Percentiles rank a stretch among this genome's conserved stretches.
phyloP scores from a whole-genome alignment of 345 rosid species.

The Litchi chinensis region DNA sequence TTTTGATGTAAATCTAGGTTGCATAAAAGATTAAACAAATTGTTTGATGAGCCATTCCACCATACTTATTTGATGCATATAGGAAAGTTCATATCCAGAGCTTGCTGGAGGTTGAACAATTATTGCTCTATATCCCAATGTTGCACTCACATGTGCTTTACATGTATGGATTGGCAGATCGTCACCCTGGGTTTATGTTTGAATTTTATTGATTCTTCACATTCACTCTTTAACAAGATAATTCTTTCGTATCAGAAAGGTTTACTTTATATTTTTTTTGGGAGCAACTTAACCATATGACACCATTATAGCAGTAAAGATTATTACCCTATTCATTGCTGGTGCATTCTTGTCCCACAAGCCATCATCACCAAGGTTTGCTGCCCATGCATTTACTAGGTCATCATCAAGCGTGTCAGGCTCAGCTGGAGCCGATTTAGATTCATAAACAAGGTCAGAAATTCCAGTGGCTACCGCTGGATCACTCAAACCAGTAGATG shows the following conservation, averaged over 20 bases:
- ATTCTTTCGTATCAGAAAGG: not conserved
- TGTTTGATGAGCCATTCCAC: not conserved
- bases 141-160: not conserved
- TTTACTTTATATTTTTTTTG: not conserved
- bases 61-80: not conserved
- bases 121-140: not conserved
- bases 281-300: not conserved
- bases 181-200: not conserved
- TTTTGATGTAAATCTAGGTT: not conserved
- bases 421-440: slow-evolving; percentile 68
- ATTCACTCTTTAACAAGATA: not conserved
- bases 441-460: slow-evolving; percentile 88
- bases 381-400: slow-evolving; percentile 99
- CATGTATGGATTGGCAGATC: not conserved
- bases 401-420: slow-evolving; percentile 90
- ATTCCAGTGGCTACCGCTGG: slow-evolving; percentile 97
- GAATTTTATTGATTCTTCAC: not conserved
- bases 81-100: not conserved
- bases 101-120: not conserved
- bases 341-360: slow-evolving; percentile 83
- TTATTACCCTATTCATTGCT: slow-evolving; percentile 87
- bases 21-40: not conserved
- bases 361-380: slow-evolving; percentile 95
- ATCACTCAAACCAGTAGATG: slow-evolving; percentile 80
- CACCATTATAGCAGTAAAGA: slow-evolving; percentile 3